Base-by-base conservation (phyloP, 768 basidiomycete genomes). In the Phlegmacium glaucopus region DNA sequence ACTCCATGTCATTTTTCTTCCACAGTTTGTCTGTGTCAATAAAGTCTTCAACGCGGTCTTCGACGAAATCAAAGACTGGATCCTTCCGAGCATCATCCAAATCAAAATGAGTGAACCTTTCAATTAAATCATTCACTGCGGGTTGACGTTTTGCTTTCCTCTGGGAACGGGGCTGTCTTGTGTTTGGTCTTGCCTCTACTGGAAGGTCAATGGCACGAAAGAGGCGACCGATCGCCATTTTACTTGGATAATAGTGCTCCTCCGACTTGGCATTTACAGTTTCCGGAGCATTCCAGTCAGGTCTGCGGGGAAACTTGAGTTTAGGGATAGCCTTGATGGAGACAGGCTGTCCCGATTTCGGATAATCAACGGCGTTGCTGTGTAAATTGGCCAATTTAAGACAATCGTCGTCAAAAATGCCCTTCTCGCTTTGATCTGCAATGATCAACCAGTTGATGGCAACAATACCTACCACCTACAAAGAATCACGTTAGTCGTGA, bases 201-300 rank as follows among this genome's bases (percentile, higher is more conserved):
- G 77, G 78, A 15, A 88, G 68, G 12, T 80, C 68, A 55, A 90
- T 80, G 2, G 51, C 76, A 42, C 86, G 74, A 56, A 77, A 88
- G 9, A 89, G 72, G 44, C 66, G 63, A 3, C 87, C 87, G 34
- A 89, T 79, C 1, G 80, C 80, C 18, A 70, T 61, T 1, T 56
- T 9, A 55, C 85, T 87, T 39, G 52, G 30, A 54, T 88, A 88
- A 60, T 72, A 81, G 27, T 66, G n/a, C n/a, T n/a, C 61, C 0
- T 35, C 58, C 13, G 64, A 58, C 43, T 69, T 55, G 3, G 54
- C 58, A 12, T 66, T 63, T 13, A 74, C 59, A 0, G 75, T 82
- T 62, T 87, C 84, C 13, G 80, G 82, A 2, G 81, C 83, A 57
- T 74, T 70, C 83, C 84, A 86, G 59, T 87, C 84, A 8, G 84